Evolutionary conservation across 768 basidiomycete genomes (phyloP).

Genomic region (Podaxis sp.): DNA sequence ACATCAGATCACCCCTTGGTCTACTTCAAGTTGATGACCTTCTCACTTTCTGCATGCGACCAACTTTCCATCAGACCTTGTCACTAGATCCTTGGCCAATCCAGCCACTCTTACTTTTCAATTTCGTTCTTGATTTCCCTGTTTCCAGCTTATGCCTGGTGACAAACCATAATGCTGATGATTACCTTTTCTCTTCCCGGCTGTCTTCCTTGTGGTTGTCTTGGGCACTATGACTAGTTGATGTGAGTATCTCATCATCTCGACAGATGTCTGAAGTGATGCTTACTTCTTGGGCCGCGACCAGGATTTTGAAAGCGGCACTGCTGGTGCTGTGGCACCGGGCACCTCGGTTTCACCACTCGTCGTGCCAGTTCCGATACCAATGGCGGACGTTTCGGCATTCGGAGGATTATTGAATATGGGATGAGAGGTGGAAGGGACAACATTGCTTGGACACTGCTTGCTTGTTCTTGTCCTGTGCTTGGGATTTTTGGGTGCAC

Average conservation of each 20-base stretch:
- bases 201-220: not conserved
- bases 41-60: too few species aligned
- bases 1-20: too few species aligned
- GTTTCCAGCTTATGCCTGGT: not conserved
- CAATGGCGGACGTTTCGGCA: conserved; percentile 9
- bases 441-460: not conserved
- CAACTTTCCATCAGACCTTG: too few species aligned
- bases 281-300: not conserved
- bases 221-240: not conserved
- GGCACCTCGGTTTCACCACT: conserved; percentile 7
- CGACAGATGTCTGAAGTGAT: not conserved
- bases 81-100: too few species aligned
- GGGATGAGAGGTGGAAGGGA: not conserved
- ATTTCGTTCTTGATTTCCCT: too few species aligned
- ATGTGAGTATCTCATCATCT: conserved; percentile 3
- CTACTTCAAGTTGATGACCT: too few species aligned
- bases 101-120: too few species aligned
- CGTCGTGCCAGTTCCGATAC: conserved; percentile 11
- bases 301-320: conserved; percentile 12
- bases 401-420: conserved; percentile 14
- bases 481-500: not conserved
- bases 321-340: not conserved
- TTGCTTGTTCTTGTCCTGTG: not conserved
- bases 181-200: not conserved
- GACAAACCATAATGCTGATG: not conserved